Evolutionary conservation across 495 filamentous ascomycete genomes (phyloP), one percentile per base, ranked within the genome.

Genomic region (Neurospora africana): DNA sequence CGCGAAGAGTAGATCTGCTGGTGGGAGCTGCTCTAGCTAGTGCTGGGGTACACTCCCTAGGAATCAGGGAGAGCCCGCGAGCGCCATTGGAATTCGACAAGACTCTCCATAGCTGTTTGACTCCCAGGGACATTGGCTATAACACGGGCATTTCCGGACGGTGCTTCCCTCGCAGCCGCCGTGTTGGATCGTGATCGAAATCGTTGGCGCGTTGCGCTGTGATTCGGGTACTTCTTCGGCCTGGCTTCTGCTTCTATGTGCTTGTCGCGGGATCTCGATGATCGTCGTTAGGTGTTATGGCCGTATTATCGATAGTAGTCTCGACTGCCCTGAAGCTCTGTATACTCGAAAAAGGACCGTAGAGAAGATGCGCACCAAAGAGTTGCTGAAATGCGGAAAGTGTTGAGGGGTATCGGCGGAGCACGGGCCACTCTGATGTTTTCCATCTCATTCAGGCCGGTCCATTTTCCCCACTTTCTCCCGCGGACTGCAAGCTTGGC

Each of bases 111-210:
- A 78, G 68, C 36, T 75, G 78, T 43, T 70, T 79, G 78, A 82
- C 74, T 74, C 79, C 83, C 79, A 79, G 78, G 79, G 81, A 83
- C 83, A 84, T 84, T 73, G 72, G 78, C 80, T 83, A 83, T 77
- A 73, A 75, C 30, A 53, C 65, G 70, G 53, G 71, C 79, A 83
- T 83, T 72, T 70, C 70, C 38, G 68, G 35, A 69, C 41, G 38
- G 38, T 33, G 68, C 33, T 40, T 69, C 21, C 33, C n/a, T 27
- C 53, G 53, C 53, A 27, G 53, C 53, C 27, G 53, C 53, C 53
- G 53, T 65, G 13, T 27, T 19, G 11, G 15, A 65, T 33, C 53
- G 53, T 27, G 53, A 13, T 61, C 53, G 53, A 23, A 61, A 7
- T 65, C 21, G 53, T 30, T 27, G 53, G 33, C 53, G 53, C 53